Evolutionary conservation across 306 rosid genomes (phyloP).

Genomic region (Castanospermum australe): DNA sequence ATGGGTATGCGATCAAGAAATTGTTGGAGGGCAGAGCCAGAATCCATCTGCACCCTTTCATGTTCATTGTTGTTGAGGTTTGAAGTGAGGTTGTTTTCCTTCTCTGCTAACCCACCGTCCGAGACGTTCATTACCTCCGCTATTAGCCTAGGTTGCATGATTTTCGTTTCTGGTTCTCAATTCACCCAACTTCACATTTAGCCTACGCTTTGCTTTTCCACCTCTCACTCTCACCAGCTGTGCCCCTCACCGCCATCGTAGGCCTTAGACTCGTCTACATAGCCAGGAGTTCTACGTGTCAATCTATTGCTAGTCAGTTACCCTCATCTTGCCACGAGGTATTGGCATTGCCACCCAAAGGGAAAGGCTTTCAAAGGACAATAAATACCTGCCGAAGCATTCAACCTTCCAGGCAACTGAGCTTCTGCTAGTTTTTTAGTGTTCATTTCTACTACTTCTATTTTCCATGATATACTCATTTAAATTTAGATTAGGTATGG

Average conservation of each 20-base stretch:
- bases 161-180: neutral
- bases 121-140: neutral
- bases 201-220: neutral
- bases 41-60: slow-evolving; percentile 19
- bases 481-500: neutral
- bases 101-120: neutral
- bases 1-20: slow-evolving; percentile 54
- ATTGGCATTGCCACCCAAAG: neutral
- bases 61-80: neutral
- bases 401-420: neutral
- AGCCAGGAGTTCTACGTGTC: slow-evolving; percentile 5
- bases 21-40: slow-evolving; percentile 54
- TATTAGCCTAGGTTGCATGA: slow-evolving; percentile 35
- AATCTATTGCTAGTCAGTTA: neutral
- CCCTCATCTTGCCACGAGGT: neutral
- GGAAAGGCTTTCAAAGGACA: neutral
- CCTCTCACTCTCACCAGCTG: neutral
- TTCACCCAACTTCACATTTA: neutral
- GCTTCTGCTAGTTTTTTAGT: neutral
- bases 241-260: neutral
- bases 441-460: neutral
- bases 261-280: slow-evolving; percentile 18
- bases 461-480: neutral
- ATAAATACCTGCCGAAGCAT: neutral
- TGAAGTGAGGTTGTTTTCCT: neutral